Base-by-base conservation (phyloP, 371 early-diverging fungal species). In the Apophysomyces variabilis region DNA sequence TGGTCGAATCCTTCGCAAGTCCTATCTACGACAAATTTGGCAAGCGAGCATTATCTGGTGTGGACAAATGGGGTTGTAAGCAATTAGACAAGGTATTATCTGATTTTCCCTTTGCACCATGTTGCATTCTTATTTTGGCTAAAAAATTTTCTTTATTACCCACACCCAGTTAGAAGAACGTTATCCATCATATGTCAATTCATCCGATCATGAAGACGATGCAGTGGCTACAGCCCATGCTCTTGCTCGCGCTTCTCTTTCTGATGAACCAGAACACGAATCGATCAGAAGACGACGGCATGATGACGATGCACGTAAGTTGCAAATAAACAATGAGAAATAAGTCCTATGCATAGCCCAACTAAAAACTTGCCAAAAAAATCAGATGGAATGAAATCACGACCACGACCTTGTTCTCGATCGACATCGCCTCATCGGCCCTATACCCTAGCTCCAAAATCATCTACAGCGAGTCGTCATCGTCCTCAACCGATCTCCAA, bases 1-100 rank as follows among this genome's bases (percentile, higher is more conserved):
- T 87, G 70, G 89, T 95, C 4, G 96, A 94, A 67, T 88, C 89
- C 2, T 65, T 76, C 38, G 73, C 75, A 21, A 67, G 69, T 7
- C 75, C 78, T 32, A 73, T 80, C 50, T 80, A 76, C 60, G 80
- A 74, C 57, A 75, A 70, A 38, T 70, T 77, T 59, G 74, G 76
- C 14, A 66, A 66, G 38, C 69, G 66, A 45, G 75, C 73, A 43
- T 61, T 73, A 18, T 70, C 71, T 1, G 62, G 58, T 58, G 69
- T 75, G 3, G 74, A 77, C 50, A 74, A 71, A 61, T 76, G 77
- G 77, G 77, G 77, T 1, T 73, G 73, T 35, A 76, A 73, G 58
- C 77, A 76, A 63, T 36, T 76, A 6, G 77, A 76, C 58, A 76
- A 63, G 62, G 57, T 57, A 60, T 38, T 21, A 26, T 26, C 32